These are phyloP conservation scores for Alternaria brassicicola DNA, from an alignment of 2,329 filamentous ascomycete genomes.

Conservation along the genomic window DNA sequence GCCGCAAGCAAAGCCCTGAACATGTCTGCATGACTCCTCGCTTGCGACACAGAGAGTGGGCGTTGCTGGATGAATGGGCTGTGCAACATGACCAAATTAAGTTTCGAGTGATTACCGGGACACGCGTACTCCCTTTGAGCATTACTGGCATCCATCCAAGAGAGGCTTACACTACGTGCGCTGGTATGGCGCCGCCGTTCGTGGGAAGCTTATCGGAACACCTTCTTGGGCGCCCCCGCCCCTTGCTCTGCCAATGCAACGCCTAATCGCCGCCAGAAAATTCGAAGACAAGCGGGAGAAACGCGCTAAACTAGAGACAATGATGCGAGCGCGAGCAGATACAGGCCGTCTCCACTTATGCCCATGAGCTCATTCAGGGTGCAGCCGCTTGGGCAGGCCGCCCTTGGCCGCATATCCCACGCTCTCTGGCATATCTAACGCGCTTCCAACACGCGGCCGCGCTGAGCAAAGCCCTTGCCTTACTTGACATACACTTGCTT, in stretches of 20 bases:
- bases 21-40: neutral
- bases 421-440: constrained; percentile 16
- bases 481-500: neutral
- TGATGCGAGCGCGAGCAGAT: constrained; percentile 17
- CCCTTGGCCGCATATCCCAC: constrained; percentile 31
- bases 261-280: constrained; percentile 17
- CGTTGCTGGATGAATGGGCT: neutral
- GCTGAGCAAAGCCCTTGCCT: constrained; percentile 3
- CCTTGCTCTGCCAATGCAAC: constrained; percentile 1
- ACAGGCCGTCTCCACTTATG: constrained; percentile 14
- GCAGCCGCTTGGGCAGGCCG: constrained; percentile 17
- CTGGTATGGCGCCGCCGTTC: constrained; percentile 31
- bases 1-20: constrained; percentile 5
- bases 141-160: neutral
- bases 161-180: constrained; percentile 2
- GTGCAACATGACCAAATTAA: neutral
- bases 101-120: neutral
- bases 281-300: constrained; percentile 5
- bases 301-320: constrained; percentile 11
- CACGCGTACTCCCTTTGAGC: neutral
- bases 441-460: constrained; percentile 6
- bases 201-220: constrained; percentile 31
- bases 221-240: constrained; percentile 27
- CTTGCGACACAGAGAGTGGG: neutral
- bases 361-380: constrained; percentile 24